Percentiles rank a stretch among this genome's conserved stretches.
phyloP scores from a whole-genome alignment of 2,329 filamentous ascomycete species.

The Penicillium janthinellum region DNA sequence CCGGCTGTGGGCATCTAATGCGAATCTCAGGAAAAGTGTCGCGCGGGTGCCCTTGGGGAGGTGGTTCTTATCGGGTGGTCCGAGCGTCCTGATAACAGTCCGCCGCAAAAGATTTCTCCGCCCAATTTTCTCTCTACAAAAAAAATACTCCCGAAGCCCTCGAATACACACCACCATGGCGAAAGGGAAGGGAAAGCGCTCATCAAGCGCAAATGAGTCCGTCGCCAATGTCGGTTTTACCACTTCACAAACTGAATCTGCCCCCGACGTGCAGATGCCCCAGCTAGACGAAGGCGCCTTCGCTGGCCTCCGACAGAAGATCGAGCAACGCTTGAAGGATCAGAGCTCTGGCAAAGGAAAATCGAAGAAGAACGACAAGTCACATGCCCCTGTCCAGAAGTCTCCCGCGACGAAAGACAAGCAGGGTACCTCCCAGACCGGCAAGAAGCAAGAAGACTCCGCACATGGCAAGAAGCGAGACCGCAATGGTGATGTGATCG shows the following conservation, averaged over 20 bases:
- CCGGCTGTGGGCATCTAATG: constrained; percentile 4
- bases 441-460: constrained; percentile 27
- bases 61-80: constrained; percentile 30
- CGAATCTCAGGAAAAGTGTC: constrained; percentile 13
- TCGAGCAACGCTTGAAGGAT: constrained; percentile 44
- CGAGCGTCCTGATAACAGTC: constrained; percentile 29
- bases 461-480: constrained; percentile 50
- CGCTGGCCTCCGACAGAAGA: constrained; percentile 45
- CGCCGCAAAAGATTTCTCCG: constrained; percentile 33
- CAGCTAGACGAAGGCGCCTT: constrained; percentile 43
- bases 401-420: constrained; percentile 34
- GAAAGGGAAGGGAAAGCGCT: constrained; percentile 42
- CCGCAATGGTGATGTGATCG: constrained; percentile 49
- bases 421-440: constrained; percentile 17
- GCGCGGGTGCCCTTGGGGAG: constrained; percentile 11
- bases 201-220: constrained; percentile 28
- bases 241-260: constrained; percentile 23
- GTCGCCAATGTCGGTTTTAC: constrained; percentile 19
- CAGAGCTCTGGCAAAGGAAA: constrained; percentile 35
- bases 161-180: constrained; percentile 34
- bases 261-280: constrained; percentile 34
- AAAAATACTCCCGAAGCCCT: constrained; percentile 16
- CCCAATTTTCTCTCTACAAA: constrained; percentile 25
- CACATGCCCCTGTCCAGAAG: constrained; percentile 22
- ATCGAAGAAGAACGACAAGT: constrained; percentile 33